Conservation (phyloP, 345 rosid species). For the Isatis tinctoria region DNA sequence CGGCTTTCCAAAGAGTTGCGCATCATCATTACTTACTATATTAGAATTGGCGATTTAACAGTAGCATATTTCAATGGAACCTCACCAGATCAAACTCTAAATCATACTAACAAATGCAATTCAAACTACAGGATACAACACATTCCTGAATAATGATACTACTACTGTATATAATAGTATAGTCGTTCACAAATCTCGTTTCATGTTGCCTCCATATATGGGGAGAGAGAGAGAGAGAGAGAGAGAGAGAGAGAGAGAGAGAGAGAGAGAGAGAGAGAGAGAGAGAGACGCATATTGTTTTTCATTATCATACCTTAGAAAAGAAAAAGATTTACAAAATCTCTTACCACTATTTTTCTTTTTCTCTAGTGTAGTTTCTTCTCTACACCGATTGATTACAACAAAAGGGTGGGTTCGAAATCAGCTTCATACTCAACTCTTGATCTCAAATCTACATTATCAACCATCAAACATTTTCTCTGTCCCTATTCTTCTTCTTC, state of each 20-base stretch:
- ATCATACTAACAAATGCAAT: background rate
- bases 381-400: constrained; percentile 17
- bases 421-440: constrained; percentile 10
- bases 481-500: background rate
- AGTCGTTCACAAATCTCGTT: background rate
- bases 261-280: background rate
- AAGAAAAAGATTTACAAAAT: constrained; percentile 1
- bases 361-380: background rate
- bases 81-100: background rate
- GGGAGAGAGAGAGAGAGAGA: background rate
- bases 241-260: background rate
- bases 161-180: background rate
- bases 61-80: background rate
- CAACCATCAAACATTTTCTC: background rate
- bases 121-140: background rate
- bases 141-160: background rate
- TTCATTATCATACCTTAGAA: background rate
- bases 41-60: background rate
- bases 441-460: constrained; percentile 16
- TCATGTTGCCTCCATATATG: too few relatives aligned
- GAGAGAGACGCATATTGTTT: background rate
- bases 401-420: background rate
- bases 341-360: background rate
- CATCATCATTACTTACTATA: background rate
- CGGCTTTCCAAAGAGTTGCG: background rate